These are phyloP conservation scores for Parsonsia alboflavescens DNA, from an alignment of 257 asterid genomes.

Conservation along the genomic window DNA sequence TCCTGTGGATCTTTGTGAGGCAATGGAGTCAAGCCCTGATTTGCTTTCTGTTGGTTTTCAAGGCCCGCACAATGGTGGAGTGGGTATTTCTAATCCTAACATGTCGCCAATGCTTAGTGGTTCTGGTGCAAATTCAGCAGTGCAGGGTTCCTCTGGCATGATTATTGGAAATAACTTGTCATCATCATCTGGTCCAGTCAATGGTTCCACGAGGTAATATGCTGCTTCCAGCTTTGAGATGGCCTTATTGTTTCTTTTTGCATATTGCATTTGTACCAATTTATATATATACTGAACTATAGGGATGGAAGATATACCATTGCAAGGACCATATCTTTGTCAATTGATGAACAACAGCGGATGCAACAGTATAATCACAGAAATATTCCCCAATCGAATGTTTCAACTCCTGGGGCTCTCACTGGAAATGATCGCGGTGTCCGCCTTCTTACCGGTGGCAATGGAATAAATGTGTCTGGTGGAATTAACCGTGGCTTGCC, in stretches of 20 bases:
- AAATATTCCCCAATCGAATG: slow-evolving; percentile 46
- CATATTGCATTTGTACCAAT: slow-evolving; percentile 9
- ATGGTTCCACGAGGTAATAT: slow-evolving; percentile 61
- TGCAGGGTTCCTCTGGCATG: slow-evolving; percentile 61
- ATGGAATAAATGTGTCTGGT: slow-evolving; percentile 49
- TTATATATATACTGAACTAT: slow-evolving; percentile 14
- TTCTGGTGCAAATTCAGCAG: slow-evolving; percentile 48
- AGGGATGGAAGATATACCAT: slow-evolving; percentile 69
- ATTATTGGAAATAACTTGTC: slow-evolving; percentile 51
- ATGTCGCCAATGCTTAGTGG: slow-evolving; percentile 41
- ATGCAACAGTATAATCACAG: slow-evolving; percentile 74
- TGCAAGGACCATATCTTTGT: slow-evolving; percentile 57
- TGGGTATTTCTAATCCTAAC: slow-evolving; percentile 51
- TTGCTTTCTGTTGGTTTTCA: slow-evolving; percentile 59
- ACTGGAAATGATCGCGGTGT: slow-evolving; percentile 69
- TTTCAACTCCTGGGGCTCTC: slow-evolving; percentile 59
- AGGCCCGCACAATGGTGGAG: slow-evolving; percentile 55
- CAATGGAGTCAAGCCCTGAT: slow-evolving; percentile 52
- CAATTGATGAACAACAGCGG: slow-evolving; percentile 71
- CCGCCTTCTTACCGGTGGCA: slow-evolving; percentile 62
- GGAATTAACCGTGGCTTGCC: slow-evolving; percentile 64
- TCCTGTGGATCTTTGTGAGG: slow-evolving; percentile 83
- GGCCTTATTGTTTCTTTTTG: slow-evolving; percentile 8
- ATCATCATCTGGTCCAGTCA: slow-evolving; percentile 55
- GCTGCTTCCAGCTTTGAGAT: slow-evolving; percentile 14